These are phyloP conservation scores for Arachis hypogaea DNA, from an alignment of 306 rosid genomes.

Conservation along the genomic window DNA sequence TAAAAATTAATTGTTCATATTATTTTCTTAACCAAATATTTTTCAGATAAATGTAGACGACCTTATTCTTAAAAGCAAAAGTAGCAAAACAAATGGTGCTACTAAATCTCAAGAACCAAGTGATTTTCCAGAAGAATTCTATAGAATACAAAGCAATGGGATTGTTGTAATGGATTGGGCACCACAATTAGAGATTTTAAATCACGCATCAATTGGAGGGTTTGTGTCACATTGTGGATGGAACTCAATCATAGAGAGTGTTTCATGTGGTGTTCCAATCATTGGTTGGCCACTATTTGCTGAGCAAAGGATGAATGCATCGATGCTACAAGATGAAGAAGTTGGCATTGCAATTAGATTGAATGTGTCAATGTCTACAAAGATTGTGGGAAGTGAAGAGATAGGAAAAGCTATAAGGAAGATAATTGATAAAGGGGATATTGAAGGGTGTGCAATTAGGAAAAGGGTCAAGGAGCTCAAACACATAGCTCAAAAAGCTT, in stretches of 20 bases:
- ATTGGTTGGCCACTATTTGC: neutral
- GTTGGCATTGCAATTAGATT: neutral
- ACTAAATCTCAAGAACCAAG: neutral
- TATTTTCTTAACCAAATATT: too few species aligned
- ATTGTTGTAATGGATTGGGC: neutral
- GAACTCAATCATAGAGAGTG: neutral
- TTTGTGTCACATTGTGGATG: conserved; percentile 17
- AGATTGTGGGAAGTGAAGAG: neutral
- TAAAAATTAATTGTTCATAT: too few species aligned
- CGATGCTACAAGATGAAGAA: neutral
- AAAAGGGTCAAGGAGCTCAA: neutral
- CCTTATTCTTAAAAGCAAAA: too few species aligned
- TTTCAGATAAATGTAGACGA: too few species aligned
- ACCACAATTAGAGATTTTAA: neutral
- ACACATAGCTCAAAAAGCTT: neutral
- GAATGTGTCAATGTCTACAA: neutral
- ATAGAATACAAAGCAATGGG: neutral
- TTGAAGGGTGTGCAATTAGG: neutral
- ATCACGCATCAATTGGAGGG: neutral
- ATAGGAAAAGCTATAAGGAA: neutral
- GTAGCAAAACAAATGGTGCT: neutral
- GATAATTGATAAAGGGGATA: neutral
- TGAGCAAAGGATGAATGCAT: conserved; percentile 21
- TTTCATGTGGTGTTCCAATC: neutral
- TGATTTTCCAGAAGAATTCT: neutral